Base-by-base conservation (phyloP, 768 basidiomycete species). In the Saitozyma podzolica region DNA sequence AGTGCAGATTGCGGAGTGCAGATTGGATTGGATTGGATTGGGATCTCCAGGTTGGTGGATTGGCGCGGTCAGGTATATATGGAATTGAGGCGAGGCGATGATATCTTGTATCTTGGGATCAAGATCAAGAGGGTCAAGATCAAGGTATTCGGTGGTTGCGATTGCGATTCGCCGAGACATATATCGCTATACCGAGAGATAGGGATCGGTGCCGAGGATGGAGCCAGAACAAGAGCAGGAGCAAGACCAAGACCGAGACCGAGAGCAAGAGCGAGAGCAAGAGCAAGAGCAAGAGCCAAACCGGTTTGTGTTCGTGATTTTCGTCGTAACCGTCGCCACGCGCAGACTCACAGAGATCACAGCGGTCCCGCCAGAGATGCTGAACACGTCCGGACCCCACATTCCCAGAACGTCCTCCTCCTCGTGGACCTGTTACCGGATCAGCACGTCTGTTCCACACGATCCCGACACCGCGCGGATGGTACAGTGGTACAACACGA, bases 371-470 rank as follows among this genome's bases (percentile, higher is more conserved):
- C 73, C 76, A n/a, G 71, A 63, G 54, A 76, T 79, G 61, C 73
- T 70, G 73, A 80, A 77, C 9, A 75, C 76, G 58, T 82, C 81
- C 20, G 81, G 81, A 10, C 78, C 78, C 80, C 80, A 81, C 79
- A 82, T 80, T 8, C 75, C 73, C 37, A 80, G 74, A 8, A 75
- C 67, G 65, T 82, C 81, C 61, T 81, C 81, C 53, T 78, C 76
- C 72, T 81, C 80, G 62, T 80, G 80, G 11, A 81, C 56, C 81
- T 82, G 62, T 19, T 8, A 45, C 53, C 17, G 17, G 29, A 55
- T 65, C 53, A 64, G 59, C 29, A 43, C 6, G 2, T 20, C 16
- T 37, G 43, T 9, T 29, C 41, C 29, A n/a, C 48, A 16, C 47
- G 39, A 51, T 37, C n/a, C n/a, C n/a, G n/a, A n/a, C 8, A 57